Evolutionary conservation across 139 green algal species (phyloP), one percentile per base, ranked within the genome.

Genomic region (Edaphochlamys debaryana): DNA sequence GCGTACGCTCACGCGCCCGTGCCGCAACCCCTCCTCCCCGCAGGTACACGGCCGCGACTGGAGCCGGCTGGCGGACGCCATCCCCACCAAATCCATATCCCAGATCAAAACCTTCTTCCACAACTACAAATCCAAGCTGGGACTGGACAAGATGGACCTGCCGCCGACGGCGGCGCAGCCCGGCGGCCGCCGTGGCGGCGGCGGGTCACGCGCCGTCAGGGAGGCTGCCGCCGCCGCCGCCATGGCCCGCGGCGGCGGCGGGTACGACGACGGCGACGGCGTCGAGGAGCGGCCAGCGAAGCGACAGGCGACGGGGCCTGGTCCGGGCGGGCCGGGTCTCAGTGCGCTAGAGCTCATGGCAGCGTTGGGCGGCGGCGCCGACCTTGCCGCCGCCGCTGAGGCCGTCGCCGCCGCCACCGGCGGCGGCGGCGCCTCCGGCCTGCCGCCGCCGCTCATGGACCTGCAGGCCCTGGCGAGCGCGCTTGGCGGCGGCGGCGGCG

Each of bases 91-190:
- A 77, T 90, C 91, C 20, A 54, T 81, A 32, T 82, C 68, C 30
- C 94, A 97, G 84, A 90, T 96, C 73, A 95, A 95, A 71, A 95
- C 91, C 62, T 97, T 91, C 86, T 96, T 94, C 77, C 91, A 94
- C 85, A 97, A 95, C 85, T 95, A 95, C 86, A 95, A 93, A 78
- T 72, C 52, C 50, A 94, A 95, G 88, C 72, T 95, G 64, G 70
- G 79, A 15, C 76, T 91, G 27, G 86, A 90, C 66, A 85, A 73
- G 66, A 27, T 88, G 32, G 68, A 79, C 8, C 75, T 45, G 60
- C 75, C 75, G 0, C 30, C 60, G 3, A 48, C 27, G 58, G 75
- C 73, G 5, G 73, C 45, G 45, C 58, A 62, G 60, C 30, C 60
- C 17, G 40, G 48, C 32, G 36, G 66, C 40, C 63, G 77, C 54